phyloP scores from a whole-genome alignment of 176 grass and related monocot genomes.

The Oryza meyeriana region DNA sequence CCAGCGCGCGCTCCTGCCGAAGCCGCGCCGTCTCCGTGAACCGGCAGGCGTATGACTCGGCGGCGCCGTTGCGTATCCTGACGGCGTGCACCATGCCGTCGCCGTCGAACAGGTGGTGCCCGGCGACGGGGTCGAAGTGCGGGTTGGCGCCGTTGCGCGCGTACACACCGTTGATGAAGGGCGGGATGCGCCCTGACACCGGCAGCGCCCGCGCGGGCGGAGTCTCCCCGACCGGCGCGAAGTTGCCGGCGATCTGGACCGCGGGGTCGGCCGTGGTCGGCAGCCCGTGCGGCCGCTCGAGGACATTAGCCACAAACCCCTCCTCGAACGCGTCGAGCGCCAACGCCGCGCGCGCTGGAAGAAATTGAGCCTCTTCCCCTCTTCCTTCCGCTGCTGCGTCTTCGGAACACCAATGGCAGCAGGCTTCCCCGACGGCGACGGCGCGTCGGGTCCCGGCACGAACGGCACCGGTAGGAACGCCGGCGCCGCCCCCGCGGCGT shows the following conservation, averaged over 20 bases:
- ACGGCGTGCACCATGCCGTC: slow-evolving; percentile 94
- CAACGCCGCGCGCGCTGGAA: slow-evolving; percentile 59
- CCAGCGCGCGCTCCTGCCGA: slow-evolving; percentile 60
- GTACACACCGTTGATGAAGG: slow-evolving; percentile 74
- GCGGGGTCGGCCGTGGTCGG: slow-evolving; percentile 66
- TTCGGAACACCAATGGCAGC: slow-evolving; percentile 38
- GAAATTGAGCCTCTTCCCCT: slow-evolving; percentile 26
- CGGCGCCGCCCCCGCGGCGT: not conserved
- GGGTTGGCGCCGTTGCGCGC: slow-evolving; percentile 94
- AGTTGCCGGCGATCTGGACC: slow-evolving; percentile 88
- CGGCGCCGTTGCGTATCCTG: slow-evolving; percentile 52
- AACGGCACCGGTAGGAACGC: not conserved
- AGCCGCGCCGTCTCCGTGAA: slow-evolving; percentile 72
- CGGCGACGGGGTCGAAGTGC: slow-evolving; percentile 69
- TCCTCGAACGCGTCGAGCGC: slow-evolving; percentile 74
- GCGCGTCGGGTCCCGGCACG: not conserved
- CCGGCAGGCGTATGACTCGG: slow-evolving; percentile 68
- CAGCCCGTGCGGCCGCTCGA: slow-evolving; percentile 61
- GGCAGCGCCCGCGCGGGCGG: slow-evolving; percentile 38
- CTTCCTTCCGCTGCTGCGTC: not conserved
- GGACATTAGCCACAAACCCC: slow-evolving; percentile 50
- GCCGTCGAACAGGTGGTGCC: slow-evolving; percentile 94
- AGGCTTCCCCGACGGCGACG: not conserved
- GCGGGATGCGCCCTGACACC: slow-evolving; percentile 59
- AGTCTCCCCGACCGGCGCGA: slow-evolving; percentile 62